Evolutionary conservation across 768 basidiomycete species (phyloP), one percentile per base, ranked within the genome.

Genomic region (Agrocybe praecox): DNA sequence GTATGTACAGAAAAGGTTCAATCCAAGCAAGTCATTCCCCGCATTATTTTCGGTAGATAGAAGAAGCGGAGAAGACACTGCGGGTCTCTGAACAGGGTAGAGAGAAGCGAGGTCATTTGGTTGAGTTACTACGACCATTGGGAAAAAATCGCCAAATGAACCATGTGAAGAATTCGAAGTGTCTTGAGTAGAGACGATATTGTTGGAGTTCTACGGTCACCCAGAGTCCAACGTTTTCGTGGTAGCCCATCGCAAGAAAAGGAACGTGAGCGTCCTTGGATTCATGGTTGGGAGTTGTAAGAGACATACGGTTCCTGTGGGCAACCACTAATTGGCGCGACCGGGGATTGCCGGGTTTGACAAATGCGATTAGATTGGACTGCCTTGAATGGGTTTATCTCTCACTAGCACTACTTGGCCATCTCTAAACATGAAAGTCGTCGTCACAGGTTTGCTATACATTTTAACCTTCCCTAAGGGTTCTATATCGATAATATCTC

Each of bases 371-470:
- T 56, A 51, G 55, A 51, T 56, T 46, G 33, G 11, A 19, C 42
- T 29, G 26, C 49, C 24, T n/a, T n/a, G n/a, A 42, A 50, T 52
- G 32, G 43, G 55, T 26, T 50, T 51, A 24, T 36, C 36, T 46
- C 54, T 45, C 43, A 21, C 53, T 44, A 43, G 36, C 18, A 40
- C 52, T 23, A 10, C 23, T 32, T 26, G 26, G 26, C 26, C 26
- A 29, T 45, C 33, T 56, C 33, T 32, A 23, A 33, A 24, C 51
- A 74, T 81, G 77, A 86, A 76, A 59, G 73, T 87, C 22, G 71
- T 86, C 17, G 68, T 88, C 52, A 88, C 87, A 74, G 87, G 87
- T 78, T 33, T 23, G 46, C 55, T 34, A 17, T 33, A 48, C 36
- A 21, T 47, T 36, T 43, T 18, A 21, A 29, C 32, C 18, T 42